Percentiles rank a stretch among this genome's conserved stretches.
These are phyloP conservation scores for Crithidia sp. DNA, from an alignment of 208 protist genomes.

Conservation along the genomic window DNA sequence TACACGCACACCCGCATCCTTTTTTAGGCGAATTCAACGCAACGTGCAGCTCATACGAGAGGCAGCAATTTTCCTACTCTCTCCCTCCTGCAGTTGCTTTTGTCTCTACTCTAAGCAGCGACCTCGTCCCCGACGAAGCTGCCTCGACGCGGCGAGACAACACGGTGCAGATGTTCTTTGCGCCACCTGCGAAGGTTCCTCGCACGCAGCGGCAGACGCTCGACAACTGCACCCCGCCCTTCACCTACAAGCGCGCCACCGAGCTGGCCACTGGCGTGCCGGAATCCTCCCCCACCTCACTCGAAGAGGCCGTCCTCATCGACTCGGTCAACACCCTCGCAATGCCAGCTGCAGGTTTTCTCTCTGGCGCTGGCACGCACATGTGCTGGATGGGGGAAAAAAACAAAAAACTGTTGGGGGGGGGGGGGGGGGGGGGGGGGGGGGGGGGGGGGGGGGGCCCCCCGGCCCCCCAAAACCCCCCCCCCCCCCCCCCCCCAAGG, in stretches of 20 bases:
- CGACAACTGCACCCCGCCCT: conserved; percentile 17
- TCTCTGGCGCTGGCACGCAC: conserved; percentile 69
- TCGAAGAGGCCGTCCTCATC: conserved; percentile 29
- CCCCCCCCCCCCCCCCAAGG: no score
- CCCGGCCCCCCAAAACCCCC: no score
- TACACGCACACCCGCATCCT: no score
- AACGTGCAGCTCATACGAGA: no score
- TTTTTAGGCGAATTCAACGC: no score
- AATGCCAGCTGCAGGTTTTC: conserved; percentile 39
- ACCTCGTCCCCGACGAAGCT: no score
- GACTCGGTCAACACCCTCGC: not conserved
- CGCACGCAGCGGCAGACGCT: conserved; percentile 67
- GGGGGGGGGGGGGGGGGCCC: no score
- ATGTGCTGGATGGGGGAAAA: conserved; percentile 84
- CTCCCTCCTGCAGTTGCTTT: conserved; percentile 1
- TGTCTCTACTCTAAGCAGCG: not conserved
- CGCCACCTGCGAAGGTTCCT: conserved; percentile 71
- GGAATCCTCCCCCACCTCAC: conserved; percentile 18
- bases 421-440: no score
- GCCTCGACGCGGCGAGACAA: no score
- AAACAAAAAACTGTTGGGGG: conserved; percentile 65
- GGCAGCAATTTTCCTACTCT: not conserved
- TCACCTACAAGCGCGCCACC: conserved; percentile 21
- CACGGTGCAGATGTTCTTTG: conserved; percentile 48
- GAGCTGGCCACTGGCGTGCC: conserved; percentile 14